These are phyloP conservation scores for Xylariomycetidae sp. DNA, from an alignment of 2,329 filamentous ascomycete genomes.

Conservation along the genomic window DNA sequence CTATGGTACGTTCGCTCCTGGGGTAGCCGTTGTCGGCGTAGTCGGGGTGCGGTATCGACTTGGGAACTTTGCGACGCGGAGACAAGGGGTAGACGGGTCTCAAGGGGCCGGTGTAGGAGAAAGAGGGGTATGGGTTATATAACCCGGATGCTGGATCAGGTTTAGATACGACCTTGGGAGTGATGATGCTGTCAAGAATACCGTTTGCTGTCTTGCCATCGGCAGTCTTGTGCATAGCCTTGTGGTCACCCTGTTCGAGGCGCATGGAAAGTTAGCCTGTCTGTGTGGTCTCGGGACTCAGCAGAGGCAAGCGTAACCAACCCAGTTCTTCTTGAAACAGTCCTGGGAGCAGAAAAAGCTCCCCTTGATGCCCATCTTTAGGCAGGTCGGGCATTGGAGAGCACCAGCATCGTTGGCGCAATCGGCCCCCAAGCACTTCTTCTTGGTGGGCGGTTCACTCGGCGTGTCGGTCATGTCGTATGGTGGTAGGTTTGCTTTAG, in stretches of 20 bases:
- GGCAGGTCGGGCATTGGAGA: constrained; percentile 90
- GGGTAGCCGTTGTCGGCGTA: constrained; percentile 82
- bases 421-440: constrained; percentile 74
- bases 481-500: too few species aligned
- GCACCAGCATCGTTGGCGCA: constrained; percentile 82
- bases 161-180: constrained; percentile 83
- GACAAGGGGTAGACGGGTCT: constrained; percentile 87
- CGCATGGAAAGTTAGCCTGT: too few species aligned
- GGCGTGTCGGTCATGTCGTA: too few species aligned
- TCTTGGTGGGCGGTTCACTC: constrained; percentile 50
- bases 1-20: constrained; percentile 55
- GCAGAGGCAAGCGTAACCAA: constrained; percentile 42
- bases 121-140: constrained; percentile 90
- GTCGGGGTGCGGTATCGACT: constrained; percentile 77
- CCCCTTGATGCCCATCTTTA: constrained; percentile 81
- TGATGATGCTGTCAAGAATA: constrained; percentile 68
- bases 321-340: constrained; percentile 99
- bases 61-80: constrained; percentile 65
- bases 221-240: constrained; percentile 73
- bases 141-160: constrained; percentile 83
- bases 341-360: constrained; percentile 98
- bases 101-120: constrained; percentile 73
- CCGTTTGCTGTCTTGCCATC: constrained; percentile 47
- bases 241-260: constrained; percentile 70
- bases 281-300: too few species aligned